phyloP scores from a whole-genome alignment of 2,329 filamentous ascomycete genomes.

The Beauveria asiatica region DNA sequence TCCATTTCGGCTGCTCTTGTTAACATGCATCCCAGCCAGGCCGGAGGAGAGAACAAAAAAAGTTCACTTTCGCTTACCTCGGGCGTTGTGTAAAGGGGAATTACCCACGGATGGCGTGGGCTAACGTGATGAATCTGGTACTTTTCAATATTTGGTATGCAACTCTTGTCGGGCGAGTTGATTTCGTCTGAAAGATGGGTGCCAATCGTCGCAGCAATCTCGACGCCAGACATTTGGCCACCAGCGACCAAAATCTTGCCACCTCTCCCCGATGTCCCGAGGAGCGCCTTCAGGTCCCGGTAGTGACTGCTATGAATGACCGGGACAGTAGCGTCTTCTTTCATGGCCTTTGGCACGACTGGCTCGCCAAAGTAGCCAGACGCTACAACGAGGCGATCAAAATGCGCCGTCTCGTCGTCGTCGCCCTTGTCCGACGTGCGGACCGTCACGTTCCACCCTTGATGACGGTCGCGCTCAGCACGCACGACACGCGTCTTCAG shows the following conservation, averaged over 20 bases:
- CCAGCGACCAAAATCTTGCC: slow-evolving; percentile 67
- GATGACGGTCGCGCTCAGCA: slow-evolving; percentile 25
- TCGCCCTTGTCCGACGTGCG: slow-evolving; percentile 24
- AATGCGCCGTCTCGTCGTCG: slow-evolving; percentile 35
- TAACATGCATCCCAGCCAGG: slow-evolving; percentile 17
- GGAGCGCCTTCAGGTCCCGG: slow-evolving; percentile 41
- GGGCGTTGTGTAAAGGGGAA: slow-evolving; percentile 51
- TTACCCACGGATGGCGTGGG: slow-evolving; percentile 62
- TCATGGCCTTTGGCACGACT: slow-evolving; percentile 38
- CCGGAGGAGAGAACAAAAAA: no score
- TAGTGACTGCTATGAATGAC: slow-evolving; percentile 63
- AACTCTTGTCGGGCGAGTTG: slow-evolving; percentile 39
- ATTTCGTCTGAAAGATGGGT: slow-evolving; percentile 58
- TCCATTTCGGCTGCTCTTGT: slow-evolving; percentile 34
- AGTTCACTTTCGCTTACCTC: slow-evolving; percentile 29
- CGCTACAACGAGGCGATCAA: slow-evolving; percentile 64
- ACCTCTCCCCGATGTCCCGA: slow-evolving; percentile 30
- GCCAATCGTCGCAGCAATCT: slow-evolving; percentile 66
- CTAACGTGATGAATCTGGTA: slow-evolving; percentile 60
- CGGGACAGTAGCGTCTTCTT: slow-evolving; percentile 31
- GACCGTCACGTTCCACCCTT: slow-evolving; percentile 34
- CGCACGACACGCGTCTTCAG: slow-evolving; percentile 39
- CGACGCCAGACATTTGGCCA: slow-evolving; percentile 75
- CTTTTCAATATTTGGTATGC: slow-evolving; percentile 34
- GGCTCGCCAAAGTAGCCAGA: slow-evolving; percentile 68